Percentiles rank a stretch among this genome's conserved stretches.
phyloP scores from a whole-genome alignment of 345 rosid genomes.

The Nephelium lappaceum region DNA sequence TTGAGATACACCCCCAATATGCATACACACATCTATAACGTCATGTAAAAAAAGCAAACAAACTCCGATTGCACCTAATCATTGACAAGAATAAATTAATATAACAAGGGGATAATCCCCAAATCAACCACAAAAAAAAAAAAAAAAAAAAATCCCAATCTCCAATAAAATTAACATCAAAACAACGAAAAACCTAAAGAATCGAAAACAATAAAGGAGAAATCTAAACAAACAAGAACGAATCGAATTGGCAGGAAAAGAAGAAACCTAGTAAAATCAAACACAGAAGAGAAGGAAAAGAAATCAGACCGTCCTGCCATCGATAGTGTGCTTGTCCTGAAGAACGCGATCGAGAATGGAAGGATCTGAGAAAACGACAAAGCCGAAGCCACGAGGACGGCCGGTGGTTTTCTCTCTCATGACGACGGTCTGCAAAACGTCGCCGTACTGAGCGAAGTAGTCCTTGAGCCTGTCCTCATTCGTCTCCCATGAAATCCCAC shows the following conservation, averaged over 20 bases:
- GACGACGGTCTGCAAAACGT: constrained; percentile 64
- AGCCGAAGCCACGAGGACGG: constrained; percentile 84
- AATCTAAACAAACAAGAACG: too few species aligned
- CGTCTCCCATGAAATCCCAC: constrained; percentile 97
- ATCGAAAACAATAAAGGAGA: too few species aligned
- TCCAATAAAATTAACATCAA: background rate
- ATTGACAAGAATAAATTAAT: constrained; percentile 1
- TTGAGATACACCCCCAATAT: background rate
- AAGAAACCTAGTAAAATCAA: background rate
- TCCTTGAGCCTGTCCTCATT: constrained; percentile 68
- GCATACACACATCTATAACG: background rate
- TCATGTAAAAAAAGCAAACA: background rate
- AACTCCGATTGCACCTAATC: too few species aligned
- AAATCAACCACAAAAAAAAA: background rate
- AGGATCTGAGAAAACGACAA: constrained; percentile 81
- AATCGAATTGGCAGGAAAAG: too few species aligned
- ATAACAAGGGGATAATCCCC: background rate
- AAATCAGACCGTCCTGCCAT: constrained; percentile 72
- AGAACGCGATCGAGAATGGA: constrained; percentile 66
- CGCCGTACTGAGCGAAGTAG: constrained; percentile 70
- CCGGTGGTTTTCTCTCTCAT: constrained; percentile 78
- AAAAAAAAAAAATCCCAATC: background rate
- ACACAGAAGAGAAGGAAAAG: too few species aligned
- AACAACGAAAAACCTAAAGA: too few species aligned
- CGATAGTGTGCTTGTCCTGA: constrained; percentile 71